Conservation (phyloP, 352 stramenopile species). For the Halophytophthora polymorphica region DNA sequence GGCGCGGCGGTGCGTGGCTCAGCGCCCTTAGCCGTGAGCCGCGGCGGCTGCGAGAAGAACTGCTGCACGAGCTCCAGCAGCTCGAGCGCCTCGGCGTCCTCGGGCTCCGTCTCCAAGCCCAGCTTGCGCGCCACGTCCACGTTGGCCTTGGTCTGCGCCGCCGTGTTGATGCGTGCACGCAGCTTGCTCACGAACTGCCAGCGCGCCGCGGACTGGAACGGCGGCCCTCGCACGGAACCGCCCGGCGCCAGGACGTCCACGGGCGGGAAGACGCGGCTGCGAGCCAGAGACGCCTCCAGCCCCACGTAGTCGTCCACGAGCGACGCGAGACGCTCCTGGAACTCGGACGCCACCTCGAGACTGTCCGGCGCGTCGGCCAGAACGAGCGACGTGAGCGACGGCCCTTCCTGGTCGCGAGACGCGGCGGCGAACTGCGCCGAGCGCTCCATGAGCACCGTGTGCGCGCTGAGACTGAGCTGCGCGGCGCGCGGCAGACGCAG, state of each 20-base stretch:
- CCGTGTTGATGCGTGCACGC: constrained; percentile 60
- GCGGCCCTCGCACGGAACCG: constrained; percentile 59
- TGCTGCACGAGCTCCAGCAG: constrained; percentile 66
- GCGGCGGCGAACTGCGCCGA: constrained; percentile 60
- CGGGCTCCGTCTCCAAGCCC: constrained; percentile 73
- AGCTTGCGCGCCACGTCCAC: constrained; percentile 56
- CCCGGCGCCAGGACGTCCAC: constrained; percentile 65
- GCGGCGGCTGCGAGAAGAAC: constrained; percentile 64
- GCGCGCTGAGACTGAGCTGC: constrained; percentile 61
- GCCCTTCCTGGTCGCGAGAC: constrained; percentile 20
- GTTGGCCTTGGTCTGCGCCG: constrained; percentile 54
- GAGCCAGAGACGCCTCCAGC: constrained; percentile 44
- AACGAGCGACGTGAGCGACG: constrained; percentile 65
- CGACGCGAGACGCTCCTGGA: constrained; percentile 63
- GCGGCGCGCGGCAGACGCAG: constrained; percentile 61
- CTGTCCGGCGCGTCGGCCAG: constrained; percentile 64
- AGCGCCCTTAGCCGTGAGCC: constrained; percentile 8
- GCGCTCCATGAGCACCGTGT: constrained; percentile 74
- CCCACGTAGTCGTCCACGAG: constrained; percentile 71
- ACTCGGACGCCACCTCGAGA: constrained; percentile 42
- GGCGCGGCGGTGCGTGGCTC: constrained; percentile 15
- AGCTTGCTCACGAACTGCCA: constrained; percentile 65
- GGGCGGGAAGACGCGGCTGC: constrained; percentile 63
- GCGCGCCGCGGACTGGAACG: constrained; percentile 72
- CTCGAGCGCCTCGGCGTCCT: constrained; percentile 67